These are phyloP conservation scores for Candida vartiovaarae DNA, from an alignment of 805 yeast species.

Conservation along the genomic window DNA sequence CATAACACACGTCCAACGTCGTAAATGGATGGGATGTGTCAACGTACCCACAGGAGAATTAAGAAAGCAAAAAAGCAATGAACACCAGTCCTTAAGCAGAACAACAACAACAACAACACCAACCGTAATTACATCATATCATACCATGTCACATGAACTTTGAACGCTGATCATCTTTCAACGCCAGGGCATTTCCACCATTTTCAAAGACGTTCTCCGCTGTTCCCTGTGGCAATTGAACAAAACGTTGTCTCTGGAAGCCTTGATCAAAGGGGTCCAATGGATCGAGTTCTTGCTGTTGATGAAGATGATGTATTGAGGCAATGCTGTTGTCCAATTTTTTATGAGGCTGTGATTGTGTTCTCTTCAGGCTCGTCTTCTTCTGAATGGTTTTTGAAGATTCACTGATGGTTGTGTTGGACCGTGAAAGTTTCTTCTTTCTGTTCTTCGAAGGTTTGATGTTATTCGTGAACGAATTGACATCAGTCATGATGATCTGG, in stretches of 20 bases:
- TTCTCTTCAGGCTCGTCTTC: constrained; percentile 18
- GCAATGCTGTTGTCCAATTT: constrained; percentile 3
- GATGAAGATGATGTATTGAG: no score
- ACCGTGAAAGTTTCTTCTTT: constrained; percentile 16
- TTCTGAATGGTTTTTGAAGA: constrained; percentile 10
- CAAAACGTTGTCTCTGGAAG: no score
- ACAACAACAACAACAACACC: background rate
- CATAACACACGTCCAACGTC: background rate
- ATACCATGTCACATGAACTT: no score
- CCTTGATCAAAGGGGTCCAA: background rate
- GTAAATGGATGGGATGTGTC: no score
- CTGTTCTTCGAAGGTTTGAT: constrained; percentile 7
- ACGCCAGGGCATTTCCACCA: background rate
- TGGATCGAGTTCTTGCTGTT: background rate
- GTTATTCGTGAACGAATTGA: constrained; percentile 19
- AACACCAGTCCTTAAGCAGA: no score
- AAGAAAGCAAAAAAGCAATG: background rate
- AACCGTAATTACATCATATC: background rate
- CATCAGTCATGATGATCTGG: constrained; percentile 32
- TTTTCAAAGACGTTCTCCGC: background rate
- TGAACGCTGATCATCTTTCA: no score
- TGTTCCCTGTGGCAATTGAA: no score
- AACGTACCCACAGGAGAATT: no score
- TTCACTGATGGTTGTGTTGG: constrained; percentile 13
- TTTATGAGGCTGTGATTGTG: constrained; percentile 20